These are phyloP conservation scores for Chaetomidium leptoderma DNA, from an alignment of 495 filamentous ascomycete genomes.

Conservation along the genomic window DNA sequence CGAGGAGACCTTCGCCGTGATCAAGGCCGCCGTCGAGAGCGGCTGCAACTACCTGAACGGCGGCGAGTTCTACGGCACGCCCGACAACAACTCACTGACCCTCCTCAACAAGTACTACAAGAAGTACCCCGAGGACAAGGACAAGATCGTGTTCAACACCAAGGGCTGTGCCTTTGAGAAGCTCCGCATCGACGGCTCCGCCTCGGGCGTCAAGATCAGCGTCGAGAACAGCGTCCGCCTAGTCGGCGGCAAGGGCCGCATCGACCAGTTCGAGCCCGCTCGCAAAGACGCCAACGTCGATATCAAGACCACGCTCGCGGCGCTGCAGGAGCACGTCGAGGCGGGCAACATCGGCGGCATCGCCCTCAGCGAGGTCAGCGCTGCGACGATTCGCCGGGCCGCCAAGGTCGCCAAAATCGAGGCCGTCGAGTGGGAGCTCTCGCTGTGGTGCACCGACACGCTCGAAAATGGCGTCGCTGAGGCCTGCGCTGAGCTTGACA, in stretches of 20 bases:
- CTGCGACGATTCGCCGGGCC: slow-evolving; percentile 69
- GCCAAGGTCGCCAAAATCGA: slow-evolving; percentile 64
- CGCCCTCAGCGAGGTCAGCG: slow-evolving; percentile 67
- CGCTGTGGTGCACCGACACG: slow-evolving; percentile 61
- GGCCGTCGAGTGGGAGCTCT: slow-evolving; percentile 79
- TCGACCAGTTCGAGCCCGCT: slow-evolving; percentile 80
- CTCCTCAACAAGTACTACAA: slow-evolving; percentile 63
- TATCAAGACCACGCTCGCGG: slow-evolving; percentile 47
- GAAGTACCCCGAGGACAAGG: slow-evolving; percentile 62
- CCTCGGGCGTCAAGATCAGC: slow-evolving; percentile 58
- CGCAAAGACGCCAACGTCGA: slow-evolving; percentile 61
- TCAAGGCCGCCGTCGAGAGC: slow-evolving; percentile 62
- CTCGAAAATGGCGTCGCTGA: slow-evolving; percentile 68
- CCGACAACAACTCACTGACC: slow-evolving; percentile 61
- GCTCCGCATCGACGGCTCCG: slow-evolving; percentile 51
- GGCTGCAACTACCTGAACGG: slow-evolving; percentile 77
- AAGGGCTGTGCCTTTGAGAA: slow-evolving; percentile 53
- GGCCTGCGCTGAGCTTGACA: slow-evolving; percentile 65
- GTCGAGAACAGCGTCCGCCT: slow-evolving; percentile 63
- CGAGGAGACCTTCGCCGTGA: slow-evolving; percentile 59
- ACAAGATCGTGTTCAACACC: slow-evolving; percentile 60
- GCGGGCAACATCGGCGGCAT: slow-evolving; percentile 75
- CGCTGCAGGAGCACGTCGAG: slow-evolving; percentile 58
- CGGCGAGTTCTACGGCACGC: slow-evolving; percentile 75
- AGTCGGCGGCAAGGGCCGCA: slow-evolving; percentile 67